Conservation (phyloP, 2,329 filamentous ascomycete genomes). For the Zymoseptoria pseudotritici region DNA sequence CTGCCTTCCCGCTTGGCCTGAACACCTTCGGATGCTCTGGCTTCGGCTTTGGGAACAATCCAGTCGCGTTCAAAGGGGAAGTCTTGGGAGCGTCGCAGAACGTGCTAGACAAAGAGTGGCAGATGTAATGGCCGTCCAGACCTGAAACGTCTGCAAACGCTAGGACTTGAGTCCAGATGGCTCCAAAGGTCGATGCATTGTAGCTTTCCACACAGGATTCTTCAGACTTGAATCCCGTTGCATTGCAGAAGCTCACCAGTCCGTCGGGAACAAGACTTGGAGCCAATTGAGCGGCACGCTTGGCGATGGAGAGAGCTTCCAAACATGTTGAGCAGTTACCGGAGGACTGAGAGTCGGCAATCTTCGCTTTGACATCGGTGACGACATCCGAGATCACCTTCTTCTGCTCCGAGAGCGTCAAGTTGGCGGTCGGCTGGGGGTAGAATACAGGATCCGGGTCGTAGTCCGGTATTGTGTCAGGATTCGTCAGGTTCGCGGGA, state of each 20-base stretch:
- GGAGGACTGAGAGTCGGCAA: slow-evolving; percentile 22
- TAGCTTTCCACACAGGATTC: slow-evolving; percentile 44
- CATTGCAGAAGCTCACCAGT: slow-evolving; percentile 46
- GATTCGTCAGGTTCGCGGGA: slow-evolving; percentile 48
- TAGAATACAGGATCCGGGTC: slow-evolving; percentile 46
- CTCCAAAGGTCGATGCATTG: slow-evolving; percentile 42
- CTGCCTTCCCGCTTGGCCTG: slow-evolving; percentile 44
- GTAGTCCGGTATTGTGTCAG: slow-evolving; percentile 43
- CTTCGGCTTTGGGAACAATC: slow-evolving; percentile 49
- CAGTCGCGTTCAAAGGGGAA: slow-evolving; percentile 38
- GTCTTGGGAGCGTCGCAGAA: slow-evolving; percentile 45
- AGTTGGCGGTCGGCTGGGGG: slow-evolving; percentile 40
- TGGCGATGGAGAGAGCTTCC: slow-evolving; percentile 43
- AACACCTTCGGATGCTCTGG: slow-evolving; percentile 40
- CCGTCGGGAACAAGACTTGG: slow-evolving; percentile 44
- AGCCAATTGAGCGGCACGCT: slow-evolving; percentile 44
- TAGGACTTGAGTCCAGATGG: slow-evolving; percentile 52
- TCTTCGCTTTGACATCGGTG: slow-evolving; percentile 41
- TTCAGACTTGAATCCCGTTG: slow-evolving; percentile 41
- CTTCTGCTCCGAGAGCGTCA: slow-evolving; percentile 35
- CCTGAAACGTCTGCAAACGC: slow-evolving; percentile 47
- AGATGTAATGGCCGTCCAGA: slow-evolving; percentile 52
- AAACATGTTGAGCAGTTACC: slow-evolving; percentile 49
- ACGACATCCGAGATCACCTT: slow-evolving; percentile 38
- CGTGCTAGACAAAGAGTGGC: slow-evolving; percentile 40